Evolutionary conservation across 495 filamentous ascomycete genomes (phyloP).

Genomic region (Hyaloscypha hepaticicola): DNA sequence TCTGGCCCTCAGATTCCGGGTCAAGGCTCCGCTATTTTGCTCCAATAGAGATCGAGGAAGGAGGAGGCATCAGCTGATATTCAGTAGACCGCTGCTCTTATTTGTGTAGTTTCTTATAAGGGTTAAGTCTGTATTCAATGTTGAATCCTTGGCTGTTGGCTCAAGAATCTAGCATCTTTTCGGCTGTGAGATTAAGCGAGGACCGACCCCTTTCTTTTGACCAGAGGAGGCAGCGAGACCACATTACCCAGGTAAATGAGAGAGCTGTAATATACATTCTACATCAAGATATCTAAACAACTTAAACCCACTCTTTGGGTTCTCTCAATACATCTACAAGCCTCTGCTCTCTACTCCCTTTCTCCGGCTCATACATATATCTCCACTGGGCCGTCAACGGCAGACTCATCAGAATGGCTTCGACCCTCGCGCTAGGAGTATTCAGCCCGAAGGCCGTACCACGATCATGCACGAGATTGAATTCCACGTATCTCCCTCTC

Average conservation of each 20-base stretch:
- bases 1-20: too few species aligned
- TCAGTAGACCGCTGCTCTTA: too few species aligned
- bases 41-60: too few species aligned
- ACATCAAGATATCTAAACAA: not conserved
- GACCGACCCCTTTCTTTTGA: not conserved
- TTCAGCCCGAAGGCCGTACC: slow-evolving; percentile 94
- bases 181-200: not conserved
- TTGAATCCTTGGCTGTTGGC: not conserved
- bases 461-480: slow-evolving; percentile 96
- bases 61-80: too few species aligned
- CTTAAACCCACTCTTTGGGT: slow-evolving; percentile 80
- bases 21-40: too few species aligned
- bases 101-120: too few species aligned
- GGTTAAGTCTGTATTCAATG: too few species aligned
- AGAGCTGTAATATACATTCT: slow-evolving; percentile 7
- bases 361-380: slow-evolving; percentile 88
- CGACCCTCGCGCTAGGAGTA: slow-evolving; percentile 86
- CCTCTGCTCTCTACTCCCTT: slow-evolving; percentile 69
- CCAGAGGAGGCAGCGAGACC: not conserved
- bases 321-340: slow-evolving; percentile 80
- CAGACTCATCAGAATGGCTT: slow-evolving; percentile 97
- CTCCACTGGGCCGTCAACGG: slow-evolving; percentile 90
- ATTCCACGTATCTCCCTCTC: slow-evolving; percentile 93
- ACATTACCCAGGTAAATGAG: too few species aligned
- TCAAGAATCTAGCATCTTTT: not conserved